Evolutionary conservation across 208 protist species (phyloP), one percentile per base, ranked within the genome.

Genomic region (Balamuthia mandrillaris): DNA sequence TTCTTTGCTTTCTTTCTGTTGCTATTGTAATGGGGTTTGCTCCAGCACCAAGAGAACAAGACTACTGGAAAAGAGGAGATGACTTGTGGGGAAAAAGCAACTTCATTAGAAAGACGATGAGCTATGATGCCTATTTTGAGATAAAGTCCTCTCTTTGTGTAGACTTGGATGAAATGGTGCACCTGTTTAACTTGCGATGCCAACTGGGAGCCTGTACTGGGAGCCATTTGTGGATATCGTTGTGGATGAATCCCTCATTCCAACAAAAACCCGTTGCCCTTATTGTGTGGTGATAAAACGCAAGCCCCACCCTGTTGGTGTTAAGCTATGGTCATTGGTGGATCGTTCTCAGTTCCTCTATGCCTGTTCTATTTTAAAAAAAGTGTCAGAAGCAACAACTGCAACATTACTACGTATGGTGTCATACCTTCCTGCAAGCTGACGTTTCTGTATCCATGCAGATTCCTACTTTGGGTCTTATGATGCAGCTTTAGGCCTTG

Each of bases 261-360:
- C 39, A 2, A 77, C 66, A 10, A 77, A 77, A 33, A 42, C 44
- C 0, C 10, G 4, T 7, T 77, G 44, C 39, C 16, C 0, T 0
- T 51, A 27, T 4, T 52, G 4, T 10, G 10, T 77, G 29, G 29
- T 77, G 18, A 77, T 77, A 33, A 77, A 77, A 33, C 4, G 5
- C 3, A 77, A 77, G 66, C 66, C 44, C 14, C 66, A 77, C 39
- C 66, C 66, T 37, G 21, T 31, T 24, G 66, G 66, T 24, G 66
- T 77, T 18, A 77, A 77, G n/a, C 66, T 77, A 5, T 77, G 66
- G 66, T 77, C 66, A 51, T 3, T 77, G 7, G 31, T 77, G 3
- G 31, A 77, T 31, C 3, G 29, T 12, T 10, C 66, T 6, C 9
- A 44, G 39, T 77, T 77, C 27, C 44, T 77, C 37, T 77, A 51